A percentile compares a stretch with the other conserved stretches of the same genome.
Evolutionary conservation across 164 flowering plant species (phyloP).

Genomic region (Vitis labrusca): DNA sequence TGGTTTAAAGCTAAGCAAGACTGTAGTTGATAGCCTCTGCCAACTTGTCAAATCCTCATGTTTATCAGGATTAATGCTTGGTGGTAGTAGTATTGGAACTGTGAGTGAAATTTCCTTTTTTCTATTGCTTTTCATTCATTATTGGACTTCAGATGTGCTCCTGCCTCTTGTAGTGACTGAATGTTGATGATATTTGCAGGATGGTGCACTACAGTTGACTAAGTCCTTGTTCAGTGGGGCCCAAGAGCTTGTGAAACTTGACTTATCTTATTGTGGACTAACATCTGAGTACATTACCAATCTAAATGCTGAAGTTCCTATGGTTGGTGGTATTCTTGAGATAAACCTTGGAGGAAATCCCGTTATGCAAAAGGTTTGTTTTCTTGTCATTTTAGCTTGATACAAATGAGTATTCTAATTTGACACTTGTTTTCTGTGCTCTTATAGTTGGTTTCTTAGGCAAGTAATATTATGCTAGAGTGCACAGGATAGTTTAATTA

Average conservation of each 20-base stretch:
- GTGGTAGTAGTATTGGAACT: constrained; percentile 62
- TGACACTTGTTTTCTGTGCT: background rate
- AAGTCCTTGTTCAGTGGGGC: constrained; percentile 52
- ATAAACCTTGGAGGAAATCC: constrained; percentile 80
- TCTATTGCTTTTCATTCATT: background rate
- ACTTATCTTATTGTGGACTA: constrained; percentile 71
- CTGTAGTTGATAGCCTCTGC: constrained; percentile 66
- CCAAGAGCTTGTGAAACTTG: constrained; percentile 72
- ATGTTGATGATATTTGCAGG: constrained; percentile 39
- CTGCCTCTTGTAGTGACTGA: constrained; percentile 1
- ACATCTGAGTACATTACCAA: constrained; percentile 35
- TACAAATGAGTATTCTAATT: background rate
- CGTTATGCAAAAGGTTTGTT: constrained; percentile 56
- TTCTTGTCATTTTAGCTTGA: background rate
- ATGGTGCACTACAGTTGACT: constrained; percentile 59
- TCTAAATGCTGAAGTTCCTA: constrained; percentile 28
- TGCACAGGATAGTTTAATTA: background rate
- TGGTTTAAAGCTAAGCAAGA: constrained; percentile 76
- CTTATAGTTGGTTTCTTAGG: background rate
- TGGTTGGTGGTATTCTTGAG: constrained; percentile 50
- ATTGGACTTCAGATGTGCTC: background rate
- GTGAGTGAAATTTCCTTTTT: constrained; percentile 43
- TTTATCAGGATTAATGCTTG: constrained; percentile 74
- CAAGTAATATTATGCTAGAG: background rate
- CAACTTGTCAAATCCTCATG: constrained; percentile 52